Evolutionary conservation across 257 asterid species (phyloP).

Genomic region (Petrea volubilis): DNA sequence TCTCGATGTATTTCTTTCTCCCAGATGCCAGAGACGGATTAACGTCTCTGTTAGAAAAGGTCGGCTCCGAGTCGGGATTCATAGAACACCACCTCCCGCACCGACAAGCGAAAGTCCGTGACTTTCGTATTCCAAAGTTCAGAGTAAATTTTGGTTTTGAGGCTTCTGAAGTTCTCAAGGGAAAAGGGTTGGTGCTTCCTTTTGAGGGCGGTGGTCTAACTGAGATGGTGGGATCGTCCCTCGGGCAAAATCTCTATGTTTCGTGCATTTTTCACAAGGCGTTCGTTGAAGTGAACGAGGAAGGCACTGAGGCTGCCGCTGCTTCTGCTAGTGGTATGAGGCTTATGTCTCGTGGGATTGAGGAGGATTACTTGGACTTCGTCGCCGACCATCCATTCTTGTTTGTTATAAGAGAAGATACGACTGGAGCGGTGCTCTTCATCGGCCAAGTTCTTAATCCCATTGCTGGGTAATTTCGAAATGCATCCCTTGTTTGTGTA

Average conservation of each 20-base stretch:
- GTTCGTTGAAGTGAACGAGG: slow-evolving; percentile 57
- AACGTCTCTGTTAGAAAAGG: slow-evolving; percentile 32
- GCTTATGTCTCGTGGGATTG: not conserved
- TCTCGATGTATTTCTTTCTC: slow-evolving; percentile 49
- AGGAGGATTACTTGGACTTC: slow-evolving; percentile 38
- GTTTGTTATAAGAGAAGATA: slow-evolving; percentile 47
- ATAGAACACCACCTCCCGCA: slow-evolving; percentile 40
- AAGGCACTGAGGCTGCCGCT: slow-evolving; percentile 70
- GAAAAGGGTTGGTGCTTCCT: slow-evolving; percentile 36
- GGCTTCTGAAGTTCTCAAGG: slow-evolving; percentile 41
- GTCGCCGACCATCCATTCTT: slow-evolving; percentile 60
- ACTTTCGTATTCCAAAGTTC: slow-evolving; percentile 46
- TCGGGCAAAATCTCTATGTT: slow-evolving; percentile 28
- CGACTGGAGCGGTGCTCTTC: slow-evolving; percentile 50
- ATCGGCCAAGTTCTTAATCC: slow-evolving; percentile 52
- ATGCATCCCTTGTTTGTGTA: no score
- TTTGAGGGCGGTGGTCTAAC: slow-evolving; percentile 41
- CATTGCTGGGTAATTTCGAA: slow-evolving; percentile 17
- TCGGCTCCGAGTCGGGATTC: slow-evolving; percentile 34
- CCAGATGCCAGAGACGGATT: slow-evolving; percentile 47
- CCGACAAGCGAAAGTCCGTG: slow-evolving; percentile 24
- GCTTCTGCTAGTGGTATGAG: slow-evolving; percentile 33
- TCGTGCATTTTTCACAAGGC: slow-evolving; percentile 51
- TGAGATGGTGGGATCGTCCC: slow-evolving; percentile 43
- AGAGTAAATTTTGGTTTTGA: slow-evolving; percentile 40